phyloP scores from a whole-genome alignment of 225 moss, liverwort and hornwort species.

The Rhytidiadelphus loreus region DNA sequence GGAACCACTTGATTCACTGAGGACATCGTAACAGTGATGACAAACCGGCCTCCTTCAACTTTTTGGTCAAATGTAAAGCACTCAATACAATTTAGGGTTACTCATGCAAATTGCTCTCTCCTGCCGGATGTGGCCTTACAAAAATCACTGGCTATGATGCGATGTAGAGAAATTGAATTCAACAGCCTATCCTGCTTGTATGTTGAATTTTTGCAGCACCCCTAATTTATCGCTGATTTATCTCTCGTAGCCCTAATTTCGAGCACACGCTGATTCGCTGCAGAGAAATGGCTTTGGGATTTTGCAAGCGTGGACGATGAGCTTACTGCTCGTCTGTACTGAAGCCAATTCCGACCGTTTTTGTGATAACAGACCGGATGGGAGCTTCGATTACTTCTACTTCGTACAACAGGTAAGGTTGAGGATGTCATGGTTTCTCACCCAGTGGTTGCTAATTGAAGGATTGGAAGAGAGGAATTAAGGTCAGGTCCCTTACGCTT shows the following conservation, averaged over 20 bases:
- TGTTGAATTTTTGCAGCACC: no score
- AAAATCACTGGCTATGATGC: background rate
- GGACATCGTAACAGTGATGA: background rate
- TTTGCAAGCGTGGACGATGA: background rate
- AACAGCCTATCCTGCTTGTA: no score
- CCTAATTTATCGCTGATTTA: background rate
- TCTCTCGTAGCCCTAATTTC: background rate
- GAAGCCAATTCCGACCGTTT: background rate
- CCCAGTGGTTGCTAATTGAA: background rate
- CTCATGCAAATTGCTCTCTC: background rate
- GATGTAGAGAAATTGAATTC: no score
- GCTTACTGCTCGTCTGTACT: background rate
- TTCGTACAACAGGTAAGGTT: slow-evolving; percentile 13
- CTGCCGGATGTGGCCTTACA: background rate
- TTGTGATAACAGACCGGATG: background rate
- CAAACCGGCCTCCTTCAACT: background rate
- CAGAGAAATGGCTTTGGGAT: background rate
- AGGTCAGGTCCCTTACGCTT: background rate
- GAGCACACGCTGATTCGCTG: background rate
- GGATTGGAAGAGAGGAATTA: background rate
- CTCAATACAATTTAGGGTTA: background rate
- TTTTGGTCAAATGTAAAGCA: background rate
- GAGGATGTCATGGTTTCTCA: background rate
- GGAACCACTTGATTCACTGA: background rate
- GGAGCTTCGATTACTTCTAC: slow-evolving; percentile 7